These are phyloP conservation scores for Graphilbum fragrans DNA, from an alignment of 2,329 filamentous ascomycete species.

Conservation along the genomic window DNA sequence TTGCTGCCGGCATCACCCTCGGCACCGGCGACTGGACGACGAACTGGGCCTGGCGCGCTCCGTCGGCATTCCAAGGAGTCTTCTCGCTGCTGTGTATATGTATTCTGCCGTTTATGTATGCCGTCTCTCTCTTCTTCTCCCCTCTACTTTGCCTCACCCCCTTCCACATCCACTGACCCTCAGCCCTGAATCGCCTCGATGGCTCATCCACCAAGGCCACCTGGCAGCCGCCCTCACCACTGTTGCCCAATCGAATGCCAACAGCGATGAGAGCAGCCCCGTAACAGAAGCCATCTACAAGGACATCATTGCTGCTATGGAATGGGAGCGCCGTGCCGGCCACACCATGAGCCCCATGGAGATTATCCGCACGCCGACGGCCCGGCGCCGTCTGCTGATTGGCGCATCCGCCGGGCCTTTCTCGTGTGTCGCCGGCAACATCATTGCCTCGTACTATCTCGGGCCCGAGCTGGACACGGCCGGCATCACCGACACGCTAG, in stretches of 20 bases:
- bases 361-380: slow-evolving; percentile 21
- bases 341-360: slow-evolving; percentile 21
- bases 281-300: slow-evolving; percentile 26
- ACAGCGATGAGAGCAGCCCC: slow-evolving; percentile 27
- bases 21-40: slow-evolving; percentile 12
- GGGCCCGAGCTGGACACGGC: slow-evolving; percentile 29
- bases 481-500: slow-evolving; percentile 27
- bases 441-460: slow-evolving; percentile 28
- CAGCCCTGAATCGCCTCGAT: slow-evolving; percentile 32
- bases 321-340: slow-evolving; percentile 29
- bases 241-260: slow-evolving; percentile 29
- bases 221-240: slow-evolving; percentile 26
- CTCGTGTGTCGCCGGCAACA: slow-evolving; percentile 24
- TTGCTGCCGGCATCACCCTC: slow-evolving; percentile 33
- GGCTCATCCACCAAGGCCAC: slow-evolving; percentile 28
- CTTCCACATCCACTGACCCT: no score
- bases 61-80: slow-evolving; percentile 12
- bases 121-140: no score
- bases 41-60: slow-evolving; percentile 12
- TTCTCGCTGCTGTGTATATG: slow-evolving; percentile 9
- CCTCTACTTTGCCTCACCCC: neutral
- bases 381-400: slow-evolving; percentile 25
- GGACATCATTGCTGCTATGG: slow-evolving; percentile 33
- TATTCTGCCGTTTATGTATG: slow-evolving; percentile 8
- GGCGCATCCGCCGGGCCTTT: slow-evolving; percentile 18